Evolutionary conservation across 805 yeast genomes (phyloP).

Genomic region (Pichia kluyveri): DNA sequence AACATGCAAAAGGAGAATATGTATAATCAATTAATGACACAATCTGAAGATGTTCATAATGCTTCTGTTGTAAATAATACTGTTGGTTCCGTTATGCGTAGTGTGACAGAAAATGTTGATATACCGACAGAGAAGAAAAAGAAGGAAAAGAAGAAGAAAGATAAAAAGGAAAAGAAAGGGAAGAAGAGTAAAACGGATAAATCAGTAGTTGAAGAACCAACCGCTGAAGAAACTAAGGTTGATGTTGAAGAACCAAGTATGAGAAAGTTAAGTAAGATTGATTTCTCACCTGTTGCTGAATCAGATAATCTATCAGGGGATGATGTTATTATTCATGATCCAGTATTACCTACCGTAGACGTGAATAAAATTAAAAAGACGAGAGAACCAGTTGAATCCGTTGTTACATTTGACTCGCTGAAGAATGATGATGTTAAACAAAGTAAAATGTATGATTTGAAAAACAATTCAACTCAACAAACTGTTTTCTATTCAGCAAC

Average conservation of each 20-base stretch:
- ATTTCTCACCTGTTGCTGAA: conserved; percentile 1
- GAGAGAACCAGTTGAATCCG: conserved; percentile 2
- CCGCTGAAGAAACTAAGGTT: no score
- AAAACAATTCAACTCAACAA: conserved; percentile 19
- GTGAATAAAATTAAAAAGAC: background rate
- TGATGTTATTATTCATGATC: conserved; percentile 15
- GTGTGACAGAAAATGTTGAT: no score
- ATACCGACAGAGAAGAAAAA: background rate
- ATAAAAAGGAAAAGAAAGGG: no score
- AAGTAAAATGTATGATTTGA: conserved; percentile 15
- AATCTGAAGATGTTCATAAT: background rate
- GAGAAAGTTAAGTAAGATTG: conserved; percentile 2
- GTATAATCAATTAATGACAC: conserved; percentile 16
- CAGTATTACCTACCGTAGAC: background rate
- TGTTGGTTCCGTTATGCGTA: no score
- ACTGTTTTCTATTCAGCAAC: conserved; percentile 33
- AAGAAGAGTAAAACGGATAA: no score
- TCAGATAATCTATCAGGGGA: conserved; percentile 10
- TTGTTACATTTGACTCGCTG: conserved; percentile 7
- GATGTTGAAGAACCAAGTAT: no score
- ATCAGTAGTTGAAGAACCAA: no score
- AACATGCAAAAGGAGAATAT: conserved; percentile 18
- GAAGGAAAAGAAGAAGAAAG: no score
- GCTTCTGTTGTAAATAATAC: no score
- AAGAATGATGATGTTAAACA: conserved; percentile 10